phyloP scores from a whole-genome alignment of 2,329 filamentous ascomycete species.

The Xylariaceae sp. region DNA sequence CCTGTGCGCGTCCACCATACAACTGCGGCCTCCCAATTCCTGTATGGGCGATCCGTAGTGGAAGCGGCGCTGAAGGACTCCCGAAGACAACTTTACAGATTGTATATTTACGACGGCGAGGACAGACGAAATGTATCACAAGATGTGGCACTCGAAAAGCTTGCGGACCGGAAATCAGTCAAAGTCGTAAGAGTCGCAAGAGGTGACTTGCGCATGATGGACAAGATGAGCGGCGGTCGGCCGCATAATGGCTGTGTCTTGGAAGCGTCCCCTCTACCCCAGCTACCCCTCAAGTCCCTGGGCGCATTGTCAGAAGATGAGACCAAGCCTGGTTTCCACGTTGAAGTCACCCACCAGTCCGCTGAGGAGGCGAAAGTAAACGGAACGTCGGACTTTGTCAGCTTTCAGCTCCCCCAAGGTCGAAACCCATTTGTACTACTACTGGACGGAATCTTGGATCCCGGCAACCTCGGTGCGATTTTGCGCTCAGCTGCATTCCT shows the following conservation, averaged over 20 bases:
- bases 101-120: slow-evolving; percentile 69
- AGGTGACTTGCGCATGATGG: slow-evolving; percentile 64
- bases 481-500: slow-evolving; percentile 85
- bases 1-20: slow-evolving; percentile 52
- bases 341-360: slow-evolving; percentile 64
- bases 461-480: slow-evolving; percentile 86
- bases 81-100: slow-evolving; percentile 72
- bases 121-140: slow-evolving; percentile 48
- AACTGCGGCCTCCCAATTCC: slow-evolving; percentile 83
- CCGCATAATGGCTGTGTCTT: slow-evolving; percentile 89
- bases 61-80: slow-evolving; percentile 66
- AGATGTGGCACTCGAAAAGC: slow-evolving; percentile 40
- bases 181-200: slow-evolving; percentile 53
- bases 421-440: slow-evolving; percentile 68
- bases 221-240: slow-evolving; percentile 76
- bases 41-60: slow-evolving; percentile 82
- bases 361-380: slow-evolving; percentile 72
- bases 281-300: slow-evolving; percentile 61
- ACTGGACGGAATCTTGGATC: slow-evolving; percentile 74
- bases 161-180: slow-evolving; percentile 49
- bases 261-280: slow-evolving; percentile 79
- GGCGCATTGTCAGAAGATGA: slow-evolving; percentile 43
- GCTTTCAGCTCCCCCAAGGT: slow-evolving; percentile 33
- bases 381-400: slow-evolving; percentile 54
- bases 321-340: slow-evolving; percentile 48